Conservation (phyloP, 495 filamentous ascomycete species). For the Lophiostoma macrostomum region DNA sequence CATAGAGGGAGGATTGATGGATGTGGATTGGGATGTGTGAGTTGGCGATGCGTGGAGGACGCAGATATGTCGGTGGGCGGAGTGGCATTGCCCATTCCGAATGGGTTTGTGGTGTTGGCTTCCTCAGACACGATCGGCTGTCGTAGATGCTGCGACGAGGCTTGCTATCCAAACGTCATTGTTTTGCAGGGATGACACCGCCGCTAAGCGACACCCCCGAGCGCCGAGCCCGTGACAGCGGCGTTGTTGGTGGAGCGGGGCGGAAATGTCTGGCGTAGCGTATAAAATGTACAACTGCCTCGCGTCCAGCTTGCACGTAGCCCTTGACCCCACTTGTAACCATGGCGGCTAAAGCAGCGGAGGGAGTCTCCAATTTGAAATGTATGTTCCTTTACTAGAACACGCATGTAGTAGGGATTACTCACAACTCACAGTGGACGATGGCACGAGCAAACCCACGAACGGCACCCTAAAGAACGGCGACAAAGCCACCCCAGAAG, state of each 20-base stretch:
- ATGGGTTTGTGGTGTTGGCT: neutral
- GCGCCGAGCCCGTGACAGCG: conserved; percentile 1
- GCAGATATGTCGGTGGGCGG: conserved; percentile 37
- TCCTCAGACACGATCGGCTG: neutral
- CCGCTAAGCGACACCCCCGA: neutral
- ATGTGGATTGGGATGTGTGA: conserved; percentile 11
- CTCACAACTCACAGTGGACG: conserved; percentile 22
- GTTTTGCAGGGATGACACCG: neutral
- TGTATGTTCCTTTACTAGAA: conserved; percentile 6
- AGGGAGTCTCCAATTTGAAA: conserved; percentile 30
- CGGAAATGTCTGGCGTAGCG: too few species aligned
- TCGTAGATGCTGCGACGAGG: neutral
- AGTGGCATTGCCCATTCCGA: conserved; percentile 56
- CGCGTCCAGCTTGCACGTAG: neutral
- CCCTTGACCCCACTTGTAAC: neutral
- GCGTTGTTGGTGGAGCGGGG: conserved; percentile 2
- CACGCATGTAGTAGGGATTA: neutral
- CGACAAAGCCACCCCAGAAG: conserved; percentile 30
- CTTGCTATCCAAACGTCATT: conserved; percentile 5
- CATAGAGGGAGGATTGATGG: neutral
- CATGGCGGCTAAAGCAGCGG: conserved; percentile 33
- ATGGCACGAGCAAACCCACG: conserved; percentile 22
- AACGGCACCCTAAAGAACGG: conserved; percentile 24
- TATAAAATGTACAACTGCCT: too few species aligned
- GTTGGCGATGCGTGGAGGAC: conserved; percentile 24